Percentiles rank a stretch among this genome's conserved stretches.
phyloP scores from a whole-genome alignment of 345 rosid species.

The Sonneratia caseolaris region DNA sequence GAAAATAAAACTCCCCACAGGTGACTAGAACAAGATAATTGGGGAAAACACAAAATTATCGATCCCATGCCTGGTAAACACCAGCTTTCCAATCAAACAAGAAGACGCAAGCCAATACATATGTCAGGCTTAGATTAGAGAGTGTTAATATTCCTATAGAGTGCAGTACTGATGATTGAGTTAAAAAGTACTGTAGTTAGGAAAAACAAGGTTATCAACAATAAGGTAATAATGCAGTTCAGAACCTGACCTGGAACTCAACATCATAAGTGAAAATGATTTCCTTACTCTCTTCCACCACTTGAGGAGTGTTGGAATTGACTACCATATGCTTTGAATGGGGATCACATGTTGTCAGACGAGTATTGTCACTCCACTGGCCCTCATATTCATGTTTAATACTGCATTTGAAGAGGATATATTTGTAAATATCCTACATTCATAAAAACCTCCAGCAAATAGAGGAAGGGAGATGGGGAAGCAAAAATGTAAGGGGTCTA shows the following conservation, averaged over 20 bases:
- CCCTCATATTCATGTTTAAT: conserved; percentile 82
- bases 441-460: background rate
- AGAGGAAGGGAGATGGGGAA: background rate
- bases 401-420: conserved; percentile 22
- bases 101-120: background rate
- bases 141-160: too few species aligned
- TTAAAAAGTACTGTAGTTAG: background rate
- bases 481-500: background rate
- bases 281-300: conserved; percentile 64
- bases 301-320: conserved; percentile 81
- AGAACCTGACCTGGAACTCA: conserved; percentile 59
- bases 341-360: conserved; percentile 76
- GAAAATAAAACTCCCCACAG: background rate
- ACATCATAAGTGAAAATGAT: conserved; percentile 83
- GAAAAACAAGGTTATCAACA: background rate
- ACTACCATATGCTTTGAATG: conserved; percentile 60
- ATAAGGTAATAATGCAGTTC: background rate
- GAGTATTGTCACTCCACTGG: conserved; percentile 55
- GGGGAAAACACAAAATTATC: background rate
- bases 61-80: background rate
- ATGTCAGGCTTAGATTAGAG: background rate
- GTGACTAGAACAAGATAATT: background rate
- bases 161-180: background rate
- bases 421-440: background rate
- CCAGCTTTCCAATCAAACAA: background rate